Conservation (phyloP, 352 stramenopile genomes). For the Phytophthora crassamura region DNA sequence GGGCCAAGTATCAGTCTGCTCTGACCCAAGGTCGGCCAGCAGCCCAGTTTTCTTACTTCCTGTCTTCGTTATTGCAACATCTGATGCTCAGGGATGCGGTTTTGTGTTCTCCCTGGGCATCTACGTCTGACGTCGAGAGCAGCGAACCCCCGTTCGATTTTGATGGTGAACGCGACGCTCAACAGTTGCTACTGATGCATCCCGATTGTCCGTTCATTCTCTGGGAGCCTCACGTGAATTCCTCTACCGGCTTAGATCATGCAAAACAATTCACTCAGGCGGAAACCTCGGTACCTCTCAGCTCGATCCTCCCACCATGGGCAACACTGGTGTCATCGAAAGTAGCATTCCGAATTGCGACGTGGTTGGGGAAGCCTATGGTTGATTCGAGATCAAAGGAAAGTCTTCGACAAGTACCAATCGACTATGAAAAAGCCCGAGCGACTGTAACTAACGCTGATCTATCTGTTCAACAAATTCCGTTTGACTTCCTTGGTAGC, state of each 20-base stretch:
- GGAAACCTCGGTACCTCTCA: neutral
- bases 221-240: slow-evolving; percentile 17
- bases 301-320: slow-evolving; percentile 20
- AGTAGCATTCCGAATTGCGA: slow-evolving; percentile 24
- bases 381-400: neutral
- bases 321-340: slow-evolving; percentile 12
- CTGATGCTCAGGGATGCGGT: slow-evolving; percentile 13
- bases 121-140: slow-evolving; percentile 7
- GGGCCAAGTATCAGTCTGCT: slow-evolving; percentile 25
- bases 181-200: slow-evolving; percentile 13
- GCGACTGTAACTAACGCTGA: neutral
- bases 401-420: neutral
- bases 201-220: slow-evolving; percentile 23
- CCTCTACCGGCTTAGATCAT: neutral
- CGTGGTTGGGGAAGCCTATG: slow-evolving; percentile 19
- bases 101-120: slow-evolving; percentile 27
- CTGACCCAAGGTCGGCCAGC: neutral
- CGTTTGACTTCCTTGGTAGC: slow-evolving; percentile 31
- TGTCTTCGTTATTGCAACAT: slow-evolving; percentile 26
- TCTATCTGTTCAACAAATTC: slow-evolving; percentile 24
- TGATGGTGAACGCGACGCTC: slow-evolving; percentile 24
- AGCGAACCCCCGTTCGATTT: slow-evolving; percentile 26
- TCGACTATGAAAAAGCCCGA: slow-evolving; percentile 12
- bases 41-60: slow-evolving; percentile 33
- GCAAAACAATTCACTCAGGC: neutral